phyloP scores from a whole-genome alignment of 1,284 basidiomycete genomes.

The Puccinia triticina region DNA sequence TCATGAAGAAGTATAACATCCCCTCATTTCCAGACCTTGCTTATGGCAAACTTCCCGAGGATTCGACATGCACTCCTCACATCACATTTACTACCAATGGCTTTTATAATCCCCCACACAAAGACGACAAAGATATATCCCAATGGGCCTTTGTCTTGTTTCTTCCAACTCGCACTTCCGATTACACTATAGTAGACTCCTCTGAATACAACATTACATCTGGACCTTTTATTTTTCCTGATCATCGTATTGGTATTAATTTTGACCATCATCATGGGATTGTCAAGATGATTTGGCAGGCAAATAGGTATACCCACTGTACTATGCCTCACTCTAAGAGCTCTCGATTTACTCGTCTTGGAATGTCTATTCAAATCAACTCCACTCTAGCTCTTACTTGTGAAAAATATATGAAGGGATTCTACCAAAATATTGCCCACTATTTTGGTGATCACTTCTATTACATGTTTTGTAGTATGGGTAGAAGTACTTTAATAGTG shows the following conservation, averaged over 20 bases:
- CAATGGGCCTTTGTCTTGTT: not conserved
- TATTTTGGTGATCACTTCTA: too few relatives aligned
- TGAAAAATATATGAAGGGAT: conserved; percentile 3
- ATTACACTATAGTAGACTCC: not conserved
- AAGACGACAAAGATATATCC: not conserved
- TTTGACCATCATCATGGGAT: conserved; percentile 15
- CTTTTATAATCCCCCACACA: conserved; percentile 4
- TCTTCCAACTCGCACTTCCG: not conserved
- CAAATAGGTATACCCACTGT: not conserved
- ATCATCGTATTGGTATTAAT: not conserved
- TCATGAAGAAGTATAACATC: too few relatives aligned
- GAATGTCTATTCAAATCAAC: conserved; percentile 16
- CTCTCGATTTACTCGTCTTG: too few relatives aligned
- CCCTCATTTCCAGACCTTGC: too few relatives aligned
- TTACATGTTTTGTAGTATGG: too few relatives aligned
- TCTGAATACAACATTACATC: not conserved
- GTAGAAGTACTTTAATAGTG: too few relatives aligned
- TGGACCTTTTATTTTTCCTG: conserved; percentile 6
- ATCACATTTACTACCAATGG: not conserved
- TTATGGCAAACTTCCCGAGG: too few relatives aligned
- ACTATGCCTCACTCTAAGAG: not conserved
- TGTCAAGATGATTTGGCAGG: conserved; percentile 8
- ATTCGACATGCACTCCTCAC: not conserved
- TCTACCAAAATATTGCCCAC: too few relatives aligned
- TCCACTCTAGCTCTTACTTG: not conserved